phyloP scores from a whole-genome alignment of 2,329 filamentous ascomycete genomes.

The Ophiosphaerella narmari region DNA sequence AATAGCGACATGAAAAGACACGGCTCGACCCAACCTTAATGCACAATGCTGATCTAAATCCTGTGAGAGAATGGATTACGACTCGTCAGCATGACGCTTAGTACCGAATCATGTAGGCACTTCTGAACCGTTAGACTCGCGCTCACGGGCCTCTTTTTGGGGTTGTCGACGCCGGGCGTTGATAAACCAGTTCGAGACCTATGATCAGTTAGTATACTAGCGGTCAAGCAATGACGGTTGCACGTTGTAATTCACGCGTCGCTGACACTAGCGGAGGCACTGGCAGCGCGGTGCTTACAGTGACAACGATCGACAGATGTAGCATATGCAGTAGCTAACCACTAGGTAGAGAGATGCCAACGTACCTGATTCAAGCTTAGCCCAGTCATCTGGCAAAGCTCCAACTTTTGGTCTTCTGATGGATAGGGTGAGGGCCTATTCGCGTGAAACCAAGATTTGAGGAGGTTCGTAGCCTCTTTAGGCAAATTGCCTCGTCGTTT shows the following conservation, averaged over 20 bases:
- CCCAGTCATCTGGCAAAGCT: slow-evolving; percentile 75
- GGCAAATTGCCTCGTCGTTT: slow-evolving; percentile 80
- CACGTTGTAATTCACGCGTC: neutral
- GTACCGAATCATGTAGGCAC: slow-evolving; percentile 7
- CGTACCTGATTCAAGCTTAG: slow-evolving; percentile 73
- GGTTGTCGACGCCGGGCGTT: slow-evolving; percentile 68
- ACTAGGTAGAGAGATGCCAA: slow-evolving; percentile 47
- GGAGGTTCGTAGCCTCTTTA: slow-evolving; percentile 83
- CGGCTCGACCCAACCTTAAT: neutral
- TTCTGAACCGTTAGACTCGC: slow-evolving; percentile 20
- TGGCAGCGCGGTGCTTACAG: neutral
- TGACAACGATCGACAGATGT: slow-evolving; percentile 20
- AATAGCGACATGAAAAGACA: too few species aligned
- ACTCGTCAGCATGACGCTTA: neutral
- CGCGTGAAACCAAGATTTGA: slow-evolving; percentile 74
- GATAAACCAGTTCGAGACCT: slow-evolving; percentile 81
- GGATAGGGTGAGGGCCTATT: slow-evolving; percentile 72
- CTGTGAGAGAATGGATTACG: neutral
- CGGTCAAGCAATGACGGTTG: neutral
- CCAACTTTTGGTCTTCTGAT: slow-evolving; percentile 84
- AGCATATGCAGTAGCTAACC: slow-evolving; percentile 43
- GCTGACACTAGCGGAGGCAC: neutral
- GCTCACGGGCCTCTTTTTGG: slow-evolving; percentile 35
- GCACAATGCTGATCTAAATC: neutral
- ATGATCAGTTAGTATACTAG: slow-evolving; percentile 11